These are phyloP conservation scores for Blechomonas ayalai DNA, from an alignment of 208 protist genomes.

Conservation along the genomic window DNA sequence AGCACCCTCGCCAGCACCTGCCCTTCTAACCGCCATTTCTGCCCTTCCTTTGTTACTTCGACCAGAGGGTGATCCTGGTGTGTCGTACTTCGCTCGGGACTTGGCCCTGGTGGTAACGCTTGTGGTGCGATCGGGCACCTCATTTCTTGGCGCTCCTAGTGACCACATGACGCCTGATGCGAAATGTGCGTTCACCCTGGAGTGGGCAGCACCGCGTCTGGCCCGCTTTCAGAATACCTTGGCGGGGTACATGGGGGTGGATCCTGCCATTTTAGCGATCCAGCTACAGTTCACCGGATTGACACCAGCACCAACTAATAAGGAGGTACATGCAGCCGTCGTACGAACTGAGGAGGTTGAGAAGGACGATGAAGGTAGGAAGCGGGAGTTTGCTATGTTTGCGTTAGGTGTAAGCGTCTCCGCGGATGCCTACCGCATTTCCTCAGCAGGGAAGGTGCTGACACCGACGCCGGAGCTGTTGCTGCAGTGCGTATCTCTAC, in stretches of 20 bases:
- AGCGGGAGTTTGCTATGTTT: too few species aligned
- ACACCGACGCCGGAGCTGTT: slow-evolving; percentile 33
- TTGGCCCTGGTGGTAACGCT: slow-evolving; percentile 4
- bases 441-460: slow-evolving; percentile 8
- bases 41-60: slow-evolving; percentile 12
- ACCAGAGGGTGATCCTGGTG: slow-evolving; percentile 4
- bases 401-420: too few species aligned
- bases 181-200: too few species aligned
- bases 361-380: too few species aligned
- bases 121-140: slow-evolving; percentile 7
- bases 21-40: slow-evolving; percentile 6
- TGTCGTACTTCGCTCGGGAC: slow-evolving; percentile 11
- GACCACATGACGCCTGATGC: too few species aligned
- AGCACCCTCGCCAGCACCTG: slow-evolving; percentile 1
- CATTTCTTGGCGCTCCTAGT: background rate
- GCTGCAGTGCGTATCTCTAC: slow-evolving; percentile 19
- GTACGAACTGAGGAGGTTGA: too few species aligned
- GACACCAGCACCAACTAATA: too few species aligned
- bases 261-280: slow-evolving; percentile 15
- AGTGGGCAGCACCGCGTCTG: too few species aligned
- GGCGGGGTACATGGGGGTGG: slow-evolving; percentile 5
- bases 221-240: background rate
- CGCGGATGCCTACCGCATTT: slow-evolving; percentile 15
- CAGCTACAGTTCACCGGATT: slow-evolving; percentile 18
- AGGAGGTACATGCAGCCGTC: too few species aligned